A percentile compares a stretch with the other conserved stretches of the same genome.
Conservation (phyloP, 163 green algal species). For the Scenedesmus sp. region DNA sequence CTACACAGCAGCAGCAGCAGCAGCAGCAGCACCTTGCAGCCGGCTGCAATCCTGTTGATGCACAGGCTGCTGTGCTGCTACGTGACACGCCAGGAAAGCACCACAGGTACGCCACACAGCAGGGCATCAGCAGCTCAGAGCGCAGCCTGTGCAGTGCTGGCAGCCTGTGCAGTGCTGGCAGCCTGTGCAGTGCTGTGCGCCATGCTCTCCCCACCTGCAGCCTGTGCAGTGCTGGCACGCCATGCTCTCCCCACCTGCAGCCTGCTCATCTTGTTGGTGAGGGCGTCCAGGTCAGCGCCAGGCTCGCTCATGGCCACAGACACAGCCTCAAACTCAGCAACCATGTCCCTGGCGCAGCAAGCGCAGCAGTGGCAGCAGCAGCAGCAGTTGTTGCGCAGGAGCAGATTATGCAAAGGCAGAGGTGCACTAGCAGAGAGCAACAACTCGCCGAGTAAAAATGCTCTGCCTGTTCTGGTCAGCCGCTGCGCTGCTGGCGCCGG, state of each 20-base stretch:
- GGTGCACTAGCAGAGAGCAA: not conserved
- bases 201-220: not conserved
- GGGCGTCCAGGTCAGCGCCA: slow-evolving; percentile 79
- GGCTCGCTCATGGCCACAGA: slow-evolving; percentile 77
- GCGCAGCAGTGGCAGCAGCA: not conserved
- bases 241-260: slow-evolving; percentile 67
- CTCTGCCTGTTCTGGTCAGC: not conserved
- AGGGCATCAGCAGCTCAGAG: not conserved
- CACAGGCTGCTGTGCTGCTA: no score
- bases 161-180: no score
- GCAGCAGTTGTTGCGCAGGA: not conserved
- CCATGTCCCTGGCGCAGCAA: slow-evolving; percentile 52
- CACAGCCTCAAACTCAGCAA: slow-evolving; percentile 77
- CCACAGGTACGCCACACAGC: no score
- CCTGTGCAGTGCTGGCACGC: not conserved
- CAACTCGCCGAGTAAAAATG: not conserved
- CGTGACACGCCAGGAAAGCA: no score
- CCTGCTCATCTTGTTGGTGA: slow-evolving; percentile 81
- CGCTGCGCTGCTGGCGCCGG: not conserved
- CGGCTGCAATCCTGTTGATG: no score
- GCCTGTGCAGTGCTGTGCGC: not conserved
- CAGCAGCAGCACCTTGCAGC: not conserved
- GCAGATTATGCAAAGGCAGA: not conserved
- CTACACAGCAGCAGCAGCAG: slow-evolving; percentile 19
- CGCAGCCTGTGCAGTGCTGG: no score